A percentile compares a stretch with the other conserved stretches of the same genome.
Evolutionary conservation across 2,329 filamentous ascomycete genomes (phyloP).

Genomic region (Graphilbum fragrans): DNA sequence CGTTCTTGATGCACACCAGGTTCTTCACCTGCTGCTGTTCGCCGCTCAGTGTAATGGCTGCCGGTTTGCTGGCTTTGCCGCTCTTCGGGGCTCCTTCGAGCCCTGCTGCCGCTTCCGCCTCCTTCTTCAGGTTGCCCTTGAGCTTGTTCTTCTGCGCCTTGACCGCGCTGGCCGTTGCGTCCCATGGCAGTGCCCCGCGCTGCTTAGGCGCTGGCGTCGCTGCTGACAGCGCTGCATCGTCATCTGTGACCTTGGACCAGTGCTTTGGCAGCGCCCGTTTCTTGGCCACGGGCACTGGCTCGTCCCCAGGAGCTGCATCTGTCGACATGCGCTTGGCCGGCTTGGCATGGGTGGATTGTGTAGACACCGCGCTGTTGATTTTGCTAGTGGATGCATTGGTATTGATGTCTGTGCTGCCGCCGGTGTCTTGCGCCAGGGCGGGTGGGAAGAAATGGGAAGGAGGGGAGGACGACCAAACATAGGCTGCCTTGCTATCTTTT

Average conservation of each 20-base stretch:
- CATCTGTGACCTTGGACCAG: slow-evolving; percentile 17
- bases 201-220: slow-evolving; percentile 21
- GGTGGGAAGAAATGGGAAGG: slow-evolving; percentile 32
- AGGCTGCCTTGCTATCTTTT: slow-evolving; percentile 17
- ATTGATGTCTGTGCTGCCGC: not conserved
- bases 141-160: slow-evolving; percentile 69
- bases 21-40: slow-evolving; percentile 80
- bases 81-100: not conserved
- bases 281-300: slow-evolving; percentile 33
- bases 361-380: too few species aligned
- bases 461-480: slow-evolving; percentile 62
- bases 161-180: slow-evolving; percentile 59
- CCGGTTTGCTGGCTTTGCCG: slow-evolving; percentile 20
- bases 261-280: slow-evolving; percentile 53
- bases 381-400: too few species aligned
- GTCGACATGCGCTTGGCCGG: slow-evolving; percentile 30
- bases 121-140: slow-evolving; percentile 47
- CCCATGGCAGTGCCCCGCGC: slow-evolving; percentile 43
- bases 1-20: slow-evolving; percentile 64
- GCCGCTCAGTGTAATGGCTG: slow-evolving; percentile 61
- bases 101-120: slow-evolving; percentile 23
- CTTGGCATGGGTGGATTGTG: too few species aligned
- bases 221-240: slow-evolving; percentile 20
- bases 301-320: slow-evolving; percentile 16
- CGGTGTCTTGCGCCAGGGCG: slow-evolving; percentile 4